phyloP scores from a whole-genome alignment of 257 asterid genomes.

The Plectranthus barbatus region DNA sequence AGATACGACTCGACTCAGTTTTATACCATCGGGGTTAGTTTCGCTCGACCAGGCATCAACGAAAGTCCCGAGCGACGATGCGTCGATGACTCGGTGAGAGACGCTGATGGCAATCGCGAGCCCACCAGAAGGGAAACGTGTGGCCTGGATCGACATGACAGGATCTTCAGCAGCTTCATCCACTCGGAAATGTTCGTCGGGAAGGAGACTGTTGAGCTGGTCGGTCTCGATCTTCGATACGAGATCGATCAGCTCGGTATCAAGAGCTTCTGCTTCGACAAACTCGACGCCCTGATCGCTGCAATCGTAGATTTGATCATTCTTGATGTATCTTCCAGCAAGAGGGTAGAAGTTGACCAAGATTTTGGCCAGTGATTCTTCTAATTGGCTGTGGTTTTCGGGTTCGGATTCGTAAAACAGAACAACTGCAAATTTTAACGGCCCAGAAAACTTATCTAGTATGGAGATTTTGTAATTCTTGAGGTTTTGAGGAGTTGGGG shows the following conservation, averaged over 20 bases:
- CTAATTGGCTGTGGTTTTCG: no score
- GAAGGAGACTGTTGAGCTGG: neutral
- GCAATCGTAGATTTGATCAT: neutral
- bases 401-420: neutral
- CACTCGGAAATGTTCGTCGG: neutral
- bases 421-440: neutral
- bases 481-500: neutral
- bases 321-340: conserved; percentile 8
- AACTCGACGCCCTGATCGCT: conserved; percentile 11
- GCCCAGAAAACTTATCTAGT: neutral
- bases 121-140: neutral
- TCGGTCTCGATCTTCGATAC: neutral
- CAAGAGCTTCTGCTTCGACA: conserved; percentile 1
- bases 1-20: neutral
- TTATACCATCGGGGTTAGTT: neutral
- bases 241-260: neutral
- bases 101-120: neutral
- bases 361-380: neutral
- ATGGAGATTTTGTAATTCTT: neutral
- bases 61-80: conserved; percentile 14
- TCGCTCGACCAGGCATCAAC: conserved; percentile 23
- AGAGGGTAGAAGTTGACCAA: neutral
- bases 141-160: neutral
- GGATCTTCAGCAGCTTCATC: neutral
- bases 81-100: neutral